phyloP scores from a whole-genome alignment of 2,329 filamentous ascomycete species.

The Didymella arachidicola region DNA sequence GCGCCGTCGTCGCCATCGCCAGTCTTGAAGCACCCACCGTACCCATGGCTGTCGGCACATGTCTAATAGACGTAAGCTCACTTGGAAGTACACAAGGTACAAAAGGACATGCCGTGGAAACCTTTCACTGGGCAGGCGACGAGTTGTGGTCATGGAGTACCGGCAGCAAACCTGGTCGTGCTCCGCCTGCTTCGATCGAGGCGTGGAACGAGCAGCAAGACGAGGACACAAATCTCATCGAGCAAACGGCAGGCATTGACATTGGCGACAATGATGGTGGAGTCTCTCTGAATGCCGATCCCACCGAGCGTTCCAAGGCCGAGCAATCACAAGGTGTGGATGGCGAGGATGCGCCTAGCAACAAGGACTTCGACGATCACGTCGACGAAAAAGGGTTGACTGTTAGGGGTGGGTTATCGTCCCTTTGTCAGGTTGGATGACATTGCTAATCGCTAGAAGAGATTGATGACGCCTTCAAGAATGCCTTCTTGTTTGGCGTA shows the following conservation, averaged over 20 bases:
- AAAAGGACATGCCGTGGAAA: conserved; percentile 70
- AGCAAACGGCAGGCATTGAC: conserved; percentile 52
- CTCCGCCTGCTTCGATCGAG: conserved; percentile 61
- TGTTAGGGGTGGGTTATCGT: conserved; percentile 59
- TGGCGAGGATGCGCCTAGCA: conserved; percentile 45
- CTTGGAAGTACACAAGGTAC: conserved; percentile 64
- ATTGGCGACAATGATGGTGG: conserved; percentile 59
- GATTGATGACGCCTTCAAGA: conserved; percentile 70
- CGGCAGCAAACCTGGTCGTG: conserved; percentile 60
- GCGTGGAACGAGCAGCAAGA: conserved; percentile 57
- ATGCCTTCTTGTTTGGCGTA: conserved; percentile 70
- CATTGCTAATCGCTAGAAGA: conserved; percentile 53
- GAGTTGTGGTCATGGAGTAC: conserved; percentile 72
- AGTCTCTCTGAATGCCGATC: conserved; percentile 48
- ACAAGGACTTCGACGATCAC: conserved; percentile 45
- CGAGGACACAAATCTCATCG: conserved; percentile 44
- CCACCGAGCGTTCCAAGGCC: conserved; percentile 41
- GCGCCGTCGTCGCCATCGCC: conserved; percentile 69
- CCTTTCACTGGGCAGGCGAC: conserved; percentile 72
- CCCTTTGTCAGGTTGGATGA: background rate
- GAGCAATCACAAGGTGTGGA: conserved; percentile 45
- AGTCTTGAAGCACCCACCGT: conserved; percentile 66
- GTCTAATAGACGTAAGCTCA: conserved; percentile 67
- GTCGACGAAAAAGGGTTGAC: conserved; percentile 62
- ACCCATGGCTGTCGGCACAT: conserved; percentile 70